These are phyloP conservation scores for Rhamnella rubrinervis DNA, from an alignment of 331 rosid genomes.

Conservation along the genomic window DNA sequence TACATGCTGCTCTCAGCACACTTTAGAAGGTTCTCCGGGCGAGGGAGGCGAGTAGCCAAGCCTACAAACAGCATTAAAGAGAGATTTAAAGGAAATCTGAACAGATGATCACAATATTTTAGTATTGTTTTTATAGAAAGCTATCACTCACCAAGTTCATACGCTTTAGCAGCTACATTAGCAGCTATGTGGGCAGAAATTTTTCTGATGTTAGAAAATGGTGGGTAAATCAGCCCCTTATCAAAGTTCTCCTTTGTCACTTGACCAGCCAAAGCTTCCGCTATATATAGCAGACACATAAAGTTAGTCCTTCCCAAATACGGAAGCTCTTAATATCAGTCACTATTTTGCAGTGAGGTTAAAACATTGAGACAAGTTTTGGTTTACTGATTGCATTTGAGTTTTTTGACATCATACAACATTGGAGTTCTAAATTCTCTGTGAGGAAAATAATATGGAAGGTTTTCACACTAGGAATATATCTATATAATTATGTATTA, in stretches of 20 bases:
- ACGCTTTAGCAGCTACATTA: constrained; percentile 91
- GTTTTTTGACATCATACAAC: too few species aligned
- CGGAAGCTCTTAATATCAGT: too few species aligned
- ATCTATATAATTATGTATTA: not conserved
- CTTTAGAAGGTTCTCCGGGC: constrained; percentile 75
- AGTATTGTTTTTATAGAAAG: not conserved
- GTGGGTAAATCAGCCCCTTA: constrained; percentile 77
- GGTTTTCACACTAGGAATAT: not conserved
- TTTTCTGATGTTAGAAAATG: constrained; percentile 71
- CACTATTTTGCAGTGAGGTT: too few species aligned
- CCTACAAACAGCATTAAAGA: constrained; percentile 38
- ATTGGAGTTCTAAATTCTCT: too few species aligned
- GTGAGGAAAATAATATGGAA: too few species aligned
- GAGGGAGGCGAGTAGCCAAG: constrained; percentile 89
- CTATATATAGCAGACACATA: constrained; percentile 38
- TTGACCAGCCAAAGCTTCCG: constrained; percentile 78
- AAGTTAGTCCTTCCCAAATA: not conserved
- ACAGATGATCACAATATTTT: too few species aligned
- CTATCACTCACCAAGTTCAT: constrained; percentile 66
- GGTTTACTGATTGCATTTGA: too few species aligned
- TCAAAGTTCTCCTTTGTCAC: constrained; percentile 66
- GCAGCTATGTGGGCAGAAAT: constrained; percentile 94
- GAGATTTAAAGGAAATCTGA: not conserved
- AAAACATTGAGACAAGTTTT: too few species aligned
- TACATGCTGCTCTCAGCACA: constrained; percentile 98